A percentile compares a stretch with the other conserved stretches of the same genome.
Conservation (phyloP, 2,329 filamentous ascomycete species). For the Neopestalotiopsis sp. region DNA sequence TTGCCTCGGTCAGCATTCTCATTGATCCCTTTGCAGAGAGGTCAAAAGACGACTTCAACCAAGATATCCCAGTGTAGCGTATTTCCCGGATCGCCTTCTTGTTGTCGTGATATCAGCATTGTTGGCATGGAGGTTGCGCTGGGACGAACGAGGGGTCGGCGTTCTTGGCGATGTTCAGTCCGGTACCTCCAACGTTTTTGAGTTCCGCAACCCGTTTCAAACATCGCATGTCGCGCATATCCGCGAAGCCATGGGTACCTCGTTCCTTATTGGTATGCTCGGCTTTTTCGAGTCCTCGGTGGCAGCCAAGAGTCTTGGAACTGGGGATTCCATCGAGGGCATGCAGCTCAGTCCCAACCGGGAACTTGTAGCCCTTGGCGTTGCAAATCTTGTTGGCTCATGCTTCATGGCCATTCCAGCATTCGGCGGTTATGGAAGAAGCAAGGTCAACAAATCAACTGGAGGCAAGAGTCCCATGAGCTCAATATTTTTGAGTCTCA, state of each 20-base stretch:
- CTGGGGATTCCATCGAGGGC: conserved; percentile 71
- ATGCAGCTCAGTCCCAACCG: conserved; percentile 89
- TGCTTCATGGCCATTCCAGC: conserved; percentile 92
- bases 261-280: conserved; percentile 89
- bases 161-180: conserved; percentile 84
- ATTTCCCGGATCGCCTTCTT: conserved; percentile 88
- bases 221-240: conserved; percentile 79
- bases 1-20: conserved; percentile 13
- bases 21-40: conserved; percentile 56
- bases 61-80: conserved; percentile 79
- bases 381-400: conserved; percentile 88
- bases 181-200: conserved; percentile 72
- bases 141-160: conserved; percentile 80
- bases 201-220: conserved; percentile 86
- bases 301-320: conserved; percentile 87
- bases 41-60: conserved; percentile 82
- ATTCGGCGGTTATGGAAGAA: conserved; percentile 94
- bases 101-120: conserved; percentile 87
- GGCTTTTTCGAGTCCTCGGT: conserved; percentile 99
- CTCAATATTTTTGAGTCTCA: conserved; percentile 82
- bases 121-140: conserved; percentile 75
- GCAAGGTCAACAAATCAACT: conserved; percentile 92
- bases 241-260: conserved; percentile 84
- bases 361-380: conserved; percentile 88
- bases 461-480: conserved; percentile 94